A percentile compares a stretch with the other conserved stretches of the same genome.
phyloP scores from a whole-genome alignment of 495 filamentous ascomycete species.

The Neurospora sublineolata region DNA sequence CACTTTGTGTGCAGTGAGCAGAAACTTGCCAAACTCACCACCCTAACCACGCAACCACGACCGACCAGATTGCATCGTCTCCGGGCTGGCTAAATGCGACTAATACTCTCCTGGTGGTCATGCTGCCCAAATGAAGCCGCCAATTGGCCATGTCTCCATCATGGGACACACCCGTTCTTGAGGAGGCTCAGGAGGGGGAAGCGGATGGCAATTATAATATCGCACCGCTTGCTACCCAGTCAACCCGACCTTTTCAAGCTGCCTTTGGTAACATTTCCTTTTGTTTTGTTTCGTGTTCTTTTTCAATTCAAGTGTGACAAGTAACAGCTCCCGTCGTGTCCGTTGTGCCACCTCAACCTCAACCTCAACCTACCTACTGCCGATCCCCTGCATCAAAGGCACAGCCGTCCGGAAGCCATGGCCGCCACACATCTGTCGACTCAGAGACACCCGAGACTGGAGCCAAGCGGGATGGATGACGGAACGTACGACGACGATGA shows the following conservation, averaged over 20 bases:
- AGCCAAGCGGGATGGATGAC: not conserved
- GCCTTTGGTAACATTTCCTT: not conserved
- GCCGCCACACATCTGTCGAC: not conserved
- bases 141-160: not conserved
- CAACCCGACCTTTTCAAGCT: not conserved
- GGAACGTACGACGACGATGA: slow-evolving; percentile 5
- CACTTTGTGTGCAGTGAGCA: not conserved
- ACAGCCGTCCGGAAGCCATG: not conserved
- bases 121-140: not conserved
- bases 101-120: not conserved
- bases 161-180: not conserved
- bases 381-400: not conserved
- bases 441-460: not conserved
- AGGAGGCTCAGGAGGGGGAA: not conserved
- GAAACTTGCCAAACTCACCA: not conserved
- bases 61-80: not conserved
- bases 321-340: not conserved
- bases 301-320: not conserved
- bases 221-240: not conserved
- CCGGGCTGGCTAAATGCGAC: not conserved
- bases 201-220: not conserved
- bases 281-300: not conserved
- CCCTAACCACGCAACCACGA: not conserved
- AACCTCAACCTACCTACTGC: not conserved
- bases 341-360: not conserved